A percentile compares a stretch with the other conserved stretches of the same genome.
Evolutionary conservation across 2,329 filamentous ascomycete species (phyloP).

Genomic region (Plectosphaerella plurivora): DNA sequence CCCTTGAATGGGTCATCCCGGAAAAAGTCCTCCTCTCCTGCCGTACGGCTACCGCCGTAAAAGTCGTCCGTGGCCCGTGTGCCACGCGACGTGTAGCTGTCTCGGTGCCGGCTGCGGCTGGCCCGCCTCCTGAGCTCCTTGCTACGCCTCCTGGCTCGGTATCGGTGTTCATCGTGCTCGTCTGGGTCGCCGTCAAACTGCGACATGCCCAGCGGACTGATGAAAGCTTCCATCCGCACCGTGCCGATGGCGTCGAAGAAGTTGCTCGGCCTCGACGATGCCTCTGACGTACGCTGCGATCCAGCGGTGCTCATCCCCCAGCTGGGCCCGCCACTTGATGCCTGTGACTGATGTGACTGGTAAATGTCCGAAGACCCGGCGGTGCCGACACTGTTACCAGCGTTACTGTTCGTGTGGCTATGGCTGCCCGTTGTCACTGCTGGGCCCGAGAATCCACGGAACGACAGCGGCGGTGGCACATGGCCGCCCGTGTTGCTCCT

Average conservation of each 20-base stretch:
- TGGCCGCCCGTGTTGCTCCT: slow-evolving; percentile 84
- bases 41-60: slow-evolving; percentile 40
- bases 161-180: slow-evolving; percentile 45
- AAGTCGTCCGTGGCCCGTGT: slow-evolving; percentile 43
- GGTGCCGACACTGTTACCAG: slow-evolving; percentile 53
- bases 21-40: slow-evolving; percentile 52
- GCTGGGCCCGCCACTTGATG: slow-evolving; percentile 25
- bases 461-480: slow-evolving; percentile 63
- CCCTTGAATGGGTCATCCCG: slow-evolving; percentile 59
- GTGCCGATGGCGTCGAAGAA: slow-evolving; percentile 90
- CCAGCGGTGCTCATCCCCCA: slow-evolving; percentile 40
- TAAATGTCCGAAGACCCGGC: slow-evolving; percentile 58
- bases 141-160: slow-evolving; percentile 45
- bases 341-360: slow-evolving; percentile 47
- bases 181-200: slow-evolving; percentile 41
- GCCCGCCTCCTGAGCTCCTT: slow-evolving; percentile 49
- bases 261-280: slow-evolving; percentile 48
- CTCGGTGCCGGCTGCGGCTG: slow-evolving; percentile 50
- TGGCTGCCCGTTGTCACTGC: slow-evolving; percentile 28
- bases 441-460: slow-evolving; percentile 72
- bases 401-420: slow-evolving; percentile 50
- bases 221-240: slow-evolving; percentile 96
- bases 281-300: slow-evolving; percentile 51
- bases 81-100: slow-evolving; percentile 43
- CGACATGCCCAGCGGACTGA: slow-evolving; percentile 56